Evolutionary conservation across 75 land plant species (phyloP), one percentile per base, ranked within the genome.

Genomic region (Chamaecyparis obtusa): DNA sequence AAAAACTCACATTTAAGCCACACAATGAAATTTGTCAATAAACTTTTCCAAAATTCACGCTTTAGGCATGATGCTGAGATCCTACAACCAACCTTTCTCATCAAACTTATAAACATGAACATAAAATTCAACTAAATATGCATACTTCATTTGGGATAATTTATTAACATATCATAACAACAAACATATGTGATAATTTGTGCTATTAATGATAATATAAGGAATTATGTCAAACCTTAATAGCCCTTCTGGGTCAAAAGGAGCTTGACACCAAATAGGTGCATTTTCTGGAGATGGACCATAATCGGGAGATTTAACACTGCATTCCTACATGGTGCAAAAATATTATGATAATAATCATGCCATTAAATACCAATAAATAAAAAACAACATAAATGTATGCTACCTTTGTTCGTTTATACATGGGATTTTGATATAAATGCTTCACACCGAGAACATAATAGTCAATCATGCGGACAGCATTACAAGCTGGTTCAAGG

Each of bases 201-300:
- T 78, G 27, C 81, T 15, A 78, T 78, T 33, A 78, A 35, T 17
- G 36, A 35, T 41, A 36, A n/a, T 27, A 74, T 56, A 30, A 83
- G n/a, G 33, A 81, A 32, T 21, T 32, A 19, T 41, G 15, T 43
- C 88, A 74, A 78, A 96, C 97, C 96, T 95, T 86, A 96, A 84
- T 49, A 96, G 85, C n/a, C 97, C 96, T 87, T 96, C 97, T 64
- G 96, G 97, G 85, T 96, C 97, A 91, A 96, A 96, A 74, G 97
- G 95, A 76, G 97, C 97, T 84, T 92, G 90, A 85, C 97, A 96
- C 97, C 97, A 96, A 64, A 33, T 86, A 57, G 96, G 97, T 82
- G 96, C 88, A 90, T 94, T 89, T 86, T 89, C 35, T 56, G 96
- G 97, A 55, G 91, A 88, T 74, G 96, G 92, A 43, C 97, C 97